A percentile compares a stretch with the other conserved stretches of the same genome.
Evolutionary conservation across 768 basidiomycete genomes (phyloP).

Genomic region (Auriscalpium microsporum): DNA sequence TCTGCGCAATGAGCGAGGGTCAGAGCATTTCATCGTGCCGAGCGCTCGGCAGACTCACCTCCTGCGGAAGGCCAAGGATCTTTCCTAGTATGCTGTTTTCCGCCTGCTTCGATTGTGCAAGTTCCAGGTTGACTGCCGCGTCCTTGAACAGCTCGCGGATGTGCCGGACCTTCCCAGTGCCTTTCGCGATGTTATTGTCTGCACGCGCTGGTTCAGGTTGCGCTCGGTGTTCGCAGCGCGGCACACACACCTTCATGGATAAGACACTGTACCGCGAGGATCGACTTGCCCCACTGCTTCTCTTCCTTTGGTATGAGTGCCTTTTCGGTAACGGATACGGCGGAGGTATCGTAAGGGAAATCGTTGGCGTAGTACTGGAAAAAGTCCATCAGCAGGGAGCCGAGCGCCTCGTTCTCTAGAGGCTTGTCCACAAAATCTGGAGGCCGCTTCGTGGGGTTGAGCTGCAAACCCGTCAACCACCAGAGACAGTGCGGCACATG

Average conservation of each 20-base stretch:
- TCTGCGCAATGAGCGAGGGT: neutral
- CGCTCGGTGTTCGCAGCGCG: neutral
- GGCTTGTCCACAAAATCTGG: slow-evolving; percentile 37
- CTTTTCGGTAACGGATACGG: slow-evolving; percentile 31
- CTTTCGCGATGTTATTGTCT: slow-evolving; percentile 35
- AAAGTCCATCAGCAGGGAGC: slow-evolving; percentile 54
- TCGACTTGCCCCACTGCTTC: slow-evolving; percentile 25
- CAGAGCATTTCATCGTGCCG: neutral
- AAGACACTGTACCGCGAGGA: slow-evolving; percentile 32
- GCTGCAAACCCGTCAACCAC: slow-evolving; percentile 24
- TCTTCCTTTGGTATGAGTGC: slow-evolving; percentile 28
- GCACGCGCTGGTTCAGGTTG: neutral
- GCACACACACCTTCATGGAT: slow-evolving; percentile 28
- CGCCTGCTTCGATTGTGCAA: slow-evolving; percentile 1
- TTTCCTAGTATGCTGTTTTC: slow-evolving; percentile 17
- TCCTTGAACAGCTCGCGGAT: slow-evolving; percentile 30
- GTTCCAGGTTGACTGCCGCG: slow-evolving; percentile 18
- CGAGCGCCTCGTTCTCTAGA: slow-evolving; percentile 42
- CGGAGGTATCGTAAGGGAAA: slow-evolving; percentile 32
- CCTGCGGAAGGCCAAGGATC: slow-evolving; percentile 16
- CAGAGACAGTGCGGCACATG: neutral
- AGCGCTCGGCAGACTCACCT: slow-evolving; percentile 3
- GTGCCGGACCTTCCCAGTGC: slow-evolving; percentile 23
- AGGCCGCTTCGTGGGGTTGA: slow-evolving; percentile 52
- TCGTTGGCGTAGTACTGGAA: slow-evolving; percentile 52